Evolutionary conservation across 768 basidiomycete genomes (phyloP).

Genomic region (Psilocybe cyanescens): DNA sequence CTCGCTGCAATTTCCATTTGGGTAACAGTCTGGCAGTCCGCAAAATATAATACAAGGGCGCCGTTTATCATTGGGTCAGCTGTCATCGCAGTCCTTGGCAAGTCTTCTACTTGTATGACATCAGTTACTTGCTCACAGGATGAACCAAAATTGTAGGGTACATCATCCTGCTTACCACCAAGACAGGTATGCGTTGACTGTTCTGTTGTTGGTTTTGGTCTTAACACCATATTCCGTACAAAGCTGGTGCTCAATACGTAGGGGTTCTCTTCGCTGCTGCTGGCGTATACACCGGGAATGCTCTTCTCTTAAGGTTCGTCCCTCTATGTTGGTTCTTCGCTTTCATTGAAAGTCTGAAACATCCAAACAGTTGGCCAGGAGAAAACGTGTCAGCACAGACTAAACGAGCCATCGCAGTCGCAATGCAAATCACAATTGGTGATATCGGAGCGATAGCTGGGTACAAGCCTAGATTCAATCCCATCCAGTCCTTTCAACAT

Average conservation of each 20-base stretch:
- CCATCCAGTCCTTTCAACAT: not conserved
- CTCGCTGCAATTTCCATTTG: slow-evolving; percentile 55
- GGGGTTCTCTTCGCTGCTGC: slow-evolving; percentile 59
- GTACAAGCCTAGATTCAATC: slow-evolving; percentile 21
- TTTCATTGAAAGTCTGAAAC: not conserved
- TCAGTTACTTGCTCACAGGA: not conserved
- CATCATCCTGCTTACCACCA: slow-evolving; percentile 53
- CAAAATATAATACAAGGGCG: slow-evolving; percentile 46
- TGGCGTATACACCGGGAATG: slow-evolving; percentile 62
- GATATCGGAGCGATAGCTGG: slow-evolving; percentile 63
- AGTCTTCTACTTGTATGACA: slow-evolving; percentile 2
- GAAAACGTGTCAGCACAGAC: slow-evolving; percentile 75
- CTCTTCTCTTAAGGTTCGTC: slow-evolving; percentile 53
- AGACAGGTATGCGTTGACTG: slow-evolving; percentile 37
- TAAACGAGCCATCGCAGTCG: slow-evolving; percentile 64
- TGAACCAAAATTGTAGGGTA: slow-evolving; percentile 44
- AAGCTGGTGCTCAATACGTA: slow-evolving; percentile 58
- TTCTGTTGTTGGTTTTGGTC: not conserved
- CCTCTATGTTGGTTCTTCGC: not conserved
- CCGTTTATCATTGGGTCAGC: slow-evolving; percentile 57
- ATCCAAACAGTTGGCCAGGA: slow-evolving; percentile 50
- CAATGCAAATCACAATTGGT: slow-evolving; percentile 67
- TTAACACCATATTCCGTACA: not conserved
- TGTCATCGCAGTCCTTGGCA: slow-evolving; percentile 55
- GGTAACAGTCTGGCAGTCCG: slow-evolving; percentile 54